Percentiles rank a stretch among this genome's conserved stretches.
These are phyloP conservation scores for Kregervanrija fluxuum DNA, from an alignment of 805 yeast genomes.

Conservation along the genomic window DNA sequence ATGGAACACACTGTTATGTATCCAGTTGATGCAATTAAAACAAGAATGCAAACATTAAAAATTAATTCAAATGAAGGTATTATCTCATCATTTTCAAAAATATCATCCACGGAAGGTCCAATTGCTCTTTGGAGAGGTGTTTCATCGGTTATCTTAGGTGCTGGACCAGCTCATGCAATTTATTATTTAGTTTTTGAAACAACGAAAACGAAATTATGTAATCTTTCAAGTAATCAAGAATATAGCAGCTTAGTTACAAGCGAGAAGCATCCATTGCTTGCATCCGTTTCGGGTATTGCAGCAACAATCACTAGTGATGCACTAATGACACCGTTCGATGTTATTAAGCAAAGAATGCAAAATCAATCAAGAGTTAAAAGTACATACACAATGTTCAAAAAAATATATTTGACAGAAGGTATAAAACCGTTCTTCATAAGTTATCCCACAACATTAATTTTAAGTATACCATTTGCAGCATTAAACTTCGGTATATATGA, in stretches of 20 bases:
- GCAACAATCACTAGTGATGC: conserved; percentile 95
- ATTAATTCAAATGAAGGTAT: conserved; percentile 35
- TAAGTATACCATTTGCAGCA: conserved; percentile 94
- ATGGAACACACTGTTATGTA: conserved; percentile 98
- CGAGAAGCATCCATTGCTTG: conserved; percentile 72
- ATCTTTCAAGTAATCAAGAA: conserved; percentile 16
- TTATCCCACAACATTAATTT: conserved; percentile 86
- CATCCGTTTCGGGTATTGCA: conserved; percentile 81
- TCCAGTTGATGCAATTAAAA: conserved; percentile 93
- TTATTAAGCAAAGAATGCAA: conserved; percentile 94
- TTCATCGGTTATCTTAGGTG: conserved; percentile 85
- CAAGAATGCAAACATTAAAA: conserved; percentile 74
- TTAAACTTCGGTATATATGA: conserved; percentile 91
- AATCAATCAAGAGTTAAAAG: conserved; percentile 8
- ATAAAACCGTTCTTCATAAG: conserved; percentile 80
- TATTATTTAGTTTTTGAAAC: conserved; percentile 92
- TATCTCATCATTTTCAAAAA: conserved; percentile 60
- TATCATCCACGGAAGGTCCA: conserved; percentile 85
- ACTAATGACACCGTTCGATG: conserved; percentile 95
- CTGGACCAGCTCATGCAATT: conserved; percentile 99
- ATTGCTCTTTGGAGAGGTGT: conserved; percentile 90
- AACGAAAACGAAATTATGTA: conserved; percentile 51
- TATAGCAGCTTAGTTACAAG: conserved; percentile 35
- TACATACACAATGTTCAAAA: conserved; percentile 13
- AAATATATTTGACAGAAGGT: conserved; percentile 58